Percentiles rank a stretch among this genome's conserved stretches.
Conservation (phyloP, 2,329 filamentous ascomycete genomes). For the Ophiostoma sp. region DNA sequence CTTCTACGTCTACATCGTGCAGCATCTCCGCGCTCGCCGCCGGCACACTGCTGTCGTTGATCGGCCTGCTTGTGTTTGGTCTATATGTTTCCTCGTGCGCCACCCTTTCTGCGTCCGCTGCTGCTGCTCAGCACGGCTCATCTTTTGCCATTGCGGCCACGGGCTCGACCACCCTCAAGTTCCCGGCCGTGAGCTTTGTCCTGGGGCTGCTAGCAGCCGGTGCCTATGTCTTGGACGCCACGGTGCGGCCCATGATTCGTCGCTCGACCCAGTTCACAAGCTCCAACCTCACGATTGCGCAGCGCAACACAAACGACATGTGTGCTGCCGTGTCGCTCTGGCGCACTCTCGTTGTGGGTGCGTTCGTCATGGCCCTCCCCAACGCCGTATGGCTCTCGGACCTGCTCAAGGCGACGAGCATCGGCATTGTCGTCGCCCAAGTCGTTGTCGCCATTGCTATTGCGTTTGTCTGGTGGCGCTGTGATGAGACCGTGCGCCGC, state of each 20-base stretch:
- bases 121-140: not conserved
- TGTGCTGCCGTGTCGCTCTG: constrained; percentile 39
- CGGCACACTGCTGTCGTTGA: constrained; percentile 33
- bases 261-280: constrained; percentile 47
- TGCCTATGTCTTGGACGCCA: constrained; percentile 37
- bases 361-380: constrained; percentile 42
- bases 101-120: not conserved
- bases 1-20: constrained; percentile 31
- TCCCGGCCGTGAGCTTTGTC: constrained; percentile 40
- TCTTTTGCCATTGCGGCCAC: constrained; percentile 27
- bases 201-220: constrained; percentile 46
- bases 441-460: constrained; percentile 35
- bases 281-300: constrained; percentile 41
- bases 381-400: constrained; percentile 34
- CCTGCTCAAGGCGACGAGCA: constrained; percentile 36
- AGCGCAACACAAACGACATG: constrained; percentile 47
- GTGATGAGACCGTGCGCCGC: constrained; percentile 39
- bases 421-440: constrained; percentile 42
- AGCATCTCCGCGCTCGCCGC: not conserved
- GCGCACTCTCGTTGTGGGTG: constrained; percentile 39
- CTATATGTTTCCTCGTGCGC: constrained; percentile 34
- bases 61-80: constrained; percentile 43
- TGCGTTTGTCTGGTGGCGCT: constrained; percentile 39
- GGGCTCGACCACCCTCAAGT: constrained; percentile 29
- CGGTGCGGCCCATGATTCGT: constrained; percentile 40